These are phyloP conservation scores for Globisporangium middletonii DNA, from an alignment of 352 stramenopile genomes.

Conservation along the genomic window DNA sequence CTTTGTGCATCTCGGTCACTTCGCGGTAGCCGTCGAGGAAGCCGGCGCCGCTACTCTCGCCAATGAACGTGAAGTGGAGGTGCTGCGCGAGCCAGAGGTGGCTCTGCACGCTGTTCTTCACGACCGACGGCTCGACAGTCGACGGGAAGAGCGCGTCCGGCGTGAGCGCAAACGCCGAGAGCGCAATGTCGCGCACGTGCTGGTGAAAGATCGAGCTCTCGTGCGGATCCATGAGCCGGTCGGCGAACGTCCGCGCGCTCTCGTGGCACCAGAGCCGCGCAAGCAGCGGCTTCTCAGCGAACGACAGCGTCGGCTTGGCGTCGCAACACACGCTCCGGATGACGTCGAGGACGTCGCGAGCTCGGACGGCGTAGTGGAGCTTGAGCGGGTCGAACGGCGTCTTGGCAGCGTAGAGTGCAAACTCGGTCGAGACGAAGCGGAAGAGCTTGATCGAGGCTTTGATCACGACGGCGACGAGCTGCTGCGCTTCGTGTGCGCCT, in stretches of 20 bases:
- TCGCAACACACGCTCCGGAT: slow-evolving; percentile 39
- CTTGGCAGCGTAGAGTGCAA: slow-evolving; percentile 7
- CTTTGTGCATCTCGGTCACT: slow-evolving; percentile 40
- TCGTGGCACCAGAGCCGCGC: slow-evolving; percentile 75
- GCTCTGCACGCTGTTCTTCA: slow-evolving; percentile 16
- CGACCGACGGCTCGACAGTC: slow-evolving; percentile 4
- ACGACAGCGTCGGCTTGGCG: slow-evolving; percentile 19
- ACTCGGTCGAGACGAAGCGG: slow-evolving; percentile 23
- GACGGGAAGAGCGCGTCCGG: slow-evolving; percentile 31
- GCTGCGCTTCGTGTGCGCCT: slow-evolving; percentile 24
- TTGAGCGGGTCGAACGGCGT: slow-evolving; percentile 29
- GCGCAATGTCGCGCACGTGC: slow-evolving; percentile 35
- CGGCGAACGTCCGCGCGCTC: slow-evolving; percentile 39
- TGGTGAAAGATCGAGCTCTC: slow-evolving; percentile 40
- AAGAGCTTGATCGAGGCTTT: slow-evolving; percentile 56
- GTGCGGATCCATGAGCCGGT: slow-evolving; percentile 30
- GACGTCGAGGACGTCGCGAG: slow-evolving; percentile 35
- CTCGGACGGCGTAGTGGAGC: slow-evolving; percentile 45
- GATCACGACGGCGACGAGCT: slow-evolving; percentile 33
- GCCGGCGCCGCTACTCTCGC: slow-evolving; percentile 26
- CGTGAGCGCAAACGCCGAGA: slow-evolving; percentile 35
- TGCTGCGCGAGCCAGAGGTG: slow-evolving; percentile 42
- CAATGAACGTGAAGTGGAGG: slow-evolving; percentile 50
- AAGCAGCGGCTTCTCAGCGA: slow-evolving; percentile 41
- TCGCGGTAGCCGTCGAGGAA: slow-evolving; percentile 54